Percentiles rank a stretch among this genome's conserved stretches.
Evolutionary conservation across 2,329 filamentous ascomycete genomes (phyloP).

Genomic region (Alternaria metachromatica): DNA sequence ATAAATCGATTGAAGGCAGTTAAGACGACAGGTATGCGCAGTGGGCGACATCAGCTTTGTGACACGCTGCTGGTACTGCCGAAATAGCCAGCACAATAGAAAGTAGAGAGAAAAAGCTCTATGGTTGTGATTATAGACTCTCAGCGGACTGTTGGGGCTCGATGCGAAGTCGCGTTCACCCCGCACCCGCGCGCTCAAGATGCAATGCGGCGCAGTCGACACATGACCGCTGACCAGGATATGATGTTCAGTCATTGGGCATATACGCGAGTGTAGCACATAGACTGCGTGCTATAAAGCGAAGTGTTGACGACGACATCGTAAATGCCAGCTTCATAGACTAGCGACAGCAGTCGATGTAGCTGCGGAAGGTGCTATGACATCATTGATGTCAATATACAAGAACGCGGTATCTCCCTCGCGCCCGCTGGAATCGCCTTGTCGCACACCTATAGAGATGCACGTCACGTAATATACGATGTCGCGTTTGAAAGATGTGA

Average conservation of each 20-base stretch:
- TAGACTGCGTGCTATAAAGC: too few species aligned
- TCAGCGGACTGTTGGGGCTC: too few species aligned
- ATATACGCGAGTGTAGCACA: neutral
- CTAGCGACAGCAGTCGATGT: neutral
- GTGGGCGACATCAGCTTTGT: neutral
- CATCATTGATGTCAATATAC: neutral
- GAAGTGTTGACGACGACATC: too few species aligned
- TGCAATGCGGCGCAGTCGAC: neutral
- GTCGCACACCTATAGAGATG: neutral
- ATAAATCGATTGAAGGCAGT: neutral
- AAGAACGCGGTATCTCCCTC: too few species aligned
- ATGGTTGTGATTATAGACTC: too few species aligned
- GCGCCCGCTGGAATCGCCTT: fast-evolving
- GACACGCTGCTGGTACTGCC: too few species aligned
- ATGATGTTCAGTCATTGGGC: neutral
- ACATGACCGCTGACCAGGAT: neutral
- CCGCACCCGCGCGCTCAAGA: neutral
- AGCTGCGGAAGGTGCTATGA: neutral
- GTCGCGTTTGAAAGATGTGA: neutral
- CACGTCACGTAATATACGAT: neutral
- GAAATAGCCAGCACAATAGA: too few species aligned
- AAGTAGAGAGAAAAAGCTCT: too few species aligned
- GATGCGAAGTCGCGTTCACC: neutral
- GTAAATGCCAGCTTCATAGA: neutral
- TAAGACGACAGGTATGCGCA: neutral